A percentile compares a stretch with the other conserved stretches of the same genome.
These are phyloP conservation scores for Schizophyllum commune DNA, from an alignment of 1,284 basidiomycete genomes.

Conservation along the genomic window DNA sequence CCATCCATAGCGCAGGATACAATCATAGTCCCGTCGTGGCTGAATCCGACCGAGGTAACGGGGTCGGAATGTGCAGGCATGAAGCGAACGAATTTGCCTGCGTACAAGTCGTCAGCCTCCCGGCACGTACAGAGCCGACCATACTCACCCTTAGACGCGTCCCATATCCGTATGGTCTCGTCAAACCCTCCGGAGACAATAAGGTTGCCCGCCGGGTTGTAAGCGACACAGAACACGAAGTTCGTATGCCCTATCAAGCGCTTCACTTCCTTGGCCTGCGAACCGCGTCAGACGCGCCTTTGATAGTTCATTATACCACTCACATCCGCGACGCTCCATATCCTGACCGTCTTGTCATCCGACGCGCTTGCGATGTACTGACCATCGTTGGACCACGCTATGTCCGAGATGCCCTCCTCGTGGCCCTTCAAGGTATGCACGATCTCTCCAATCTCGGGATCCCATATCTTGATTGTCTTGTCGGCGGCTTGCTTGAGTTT, in stretches of 20 bases:
- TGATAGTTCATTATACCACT: slow-evolving; percentile 15
- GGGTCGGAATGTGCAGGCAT: slow-evolving; percentile 96
- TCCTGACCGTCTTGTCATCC: slow-evolving; percentile 79
- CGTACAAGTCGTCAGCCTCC: background rate
- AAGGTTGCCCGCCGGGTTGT: slow-evolving; percentile 83
- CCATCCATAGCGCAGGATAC: slow-evolving; percentile 95
- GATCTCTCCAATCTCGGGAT: slow-evolving; percentile 61
- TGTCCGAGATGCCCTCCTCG: slow-evolving; percentile 78
- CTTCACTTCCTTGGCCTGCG: slow-evolving; percentile 51
- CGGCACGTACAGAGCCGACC: background rate
- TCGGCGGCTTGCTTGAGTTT: slow-evolving; percentile 60
- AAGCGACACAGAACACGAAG: slow-evolving; percentile 90
- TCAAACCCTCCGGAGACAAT: slow-evolving; percentile 92
- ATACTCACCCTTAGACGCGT: slow-evolving; percentile 75
- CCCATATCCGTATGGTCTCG: slow-evolving; percentile 94
- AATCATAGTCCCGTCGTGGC: slow-evolving; percentile 89
- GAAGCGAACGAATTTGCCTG: slow-evolving; percentile 72
- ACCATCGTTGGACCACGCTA: slow-evolving; percentile 81
- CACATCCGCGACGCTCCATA: slow-evolving; percentile 73
- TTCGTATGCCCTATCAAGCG: slow-evolving; percentile 82
- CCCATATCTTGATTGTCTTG: slow-evolving; percentile 75
- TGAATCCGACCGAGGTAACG: slow-evolving; percentile 90
- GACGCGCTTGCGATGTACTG: slow-evolving; percentile 83
- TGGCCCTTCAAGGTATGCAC: slow-evolving; percentile 66
- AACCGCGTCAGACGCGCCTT: slow-evolving; percentile 3